Evolutionary conservation across 176 grass and related monocot genomes (phyloP).

Genomic region (Zea luxurians): DNA sequence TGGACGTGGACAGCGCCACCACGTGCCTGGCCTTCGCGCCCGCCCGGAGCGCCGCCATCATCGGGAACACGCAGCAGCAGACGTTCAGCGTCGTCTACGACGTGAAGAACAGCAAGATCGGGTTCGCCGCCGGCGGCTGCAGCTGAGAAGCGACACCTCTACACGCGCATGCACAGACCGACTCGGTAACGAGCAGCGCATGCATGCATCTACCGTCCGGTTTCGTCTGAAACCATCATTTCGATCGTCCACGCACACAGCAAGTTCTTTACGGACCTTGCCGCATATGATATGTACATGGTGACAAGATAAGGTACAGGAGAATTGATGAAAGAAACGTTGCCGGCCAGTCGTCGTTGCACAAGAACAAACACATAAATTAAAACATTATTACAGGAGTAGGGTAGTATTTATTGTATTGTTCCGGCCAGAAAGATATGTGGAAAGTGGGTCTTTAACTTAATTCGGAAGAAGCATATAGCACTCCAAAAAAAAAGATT

Average conservation of each 20-base stretch:
- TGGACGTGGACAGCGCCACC: conserved; percentile 64
- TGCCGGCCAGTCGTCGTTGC: conserved; percentile 18
- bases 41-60: conserved; percentile 58
- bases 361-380: not conserved
- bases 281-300: no score
- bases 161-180: not conserved
- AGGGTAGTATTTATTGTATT: conserved; percentile 29
- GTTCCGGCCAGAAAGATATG: not conserved
- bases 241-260: not conserved
- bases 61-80: conserved; percentile 86
- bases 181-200: conserved; percentile 4
- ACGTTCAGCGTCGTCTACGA: conserved; percentile 80
- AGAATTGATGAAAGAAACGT: not conserved
- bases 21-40: conserved; percentile 77
- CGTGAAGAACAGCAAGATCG: conserved; percentile 60
- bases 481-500: not conserved
- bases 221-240: not conserved
- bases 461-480: not conserved
- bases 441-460: not conserved
- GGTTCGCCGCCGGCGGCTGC: conserved; percentile 68
- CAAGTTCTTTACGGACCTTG: not conserved
- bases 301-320: not conserved
- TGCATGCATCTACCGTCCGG: not conserved
- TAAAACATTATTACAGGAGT: not conserved
- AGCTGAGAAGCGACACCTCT: conserved; percentile 15